Conservation (phyloP, 305 asterid genomes). For the Euphrasia arctica region DNA sequence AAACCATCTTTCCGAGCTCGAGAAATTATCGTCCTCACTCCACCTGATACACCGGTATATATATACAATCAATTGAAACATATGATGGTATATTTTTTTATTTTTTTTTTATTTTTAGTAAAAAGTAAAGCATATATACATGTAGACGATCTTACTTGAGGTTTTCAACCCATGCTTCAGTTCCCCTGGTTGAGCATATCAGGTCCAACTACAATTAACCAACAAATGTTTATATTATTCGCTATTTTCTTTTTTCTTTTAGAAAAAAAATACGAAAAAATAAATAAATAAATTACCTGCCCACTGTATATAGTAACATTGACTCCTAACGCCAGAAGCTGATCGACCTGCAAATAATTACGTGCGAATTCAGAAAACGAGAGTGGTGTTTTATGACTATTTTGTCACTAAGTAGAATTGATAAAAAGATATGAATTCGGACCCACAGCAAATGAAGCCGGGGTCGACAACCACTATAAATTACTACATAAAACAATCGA, state of each 20-base stretch:
- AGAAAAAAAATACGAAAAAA: neutral
- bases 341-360: slow-evolving; percentile 1
- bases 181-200: slow-evolving; percentile 63
- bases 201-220: slow-evolving; percentile 47
- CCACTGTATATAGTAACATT: slow-evolving; percentile 3
- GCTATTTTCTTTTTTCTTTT: neutral
- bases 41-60: no score
- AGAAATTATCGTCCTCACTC: slow-evolving; percentile 26
- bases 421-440: neutral
- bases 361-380: neutral
- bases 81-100: no score
- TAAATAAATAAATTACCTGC: neutral
- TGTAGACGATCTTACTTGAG: slow-evolving; percentile 45
- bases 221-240: slow-evolving; percentile 1
- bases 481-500: no score
- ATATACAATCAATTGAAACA: no score
- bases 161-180: slow-evolving; percentile 69
- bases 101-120: no score
- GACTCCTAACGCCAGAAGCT: neutral
- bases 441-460: no score
- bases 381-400: neutral
- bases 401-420: neutral
- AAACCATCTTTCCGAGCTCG: slow-evolving; percentile 44
- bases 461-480: no score
- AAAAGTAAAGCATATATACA: neutral